Conservation (phyloP, 169 alveolate species). For the Plasmodium sp. region DNA sequence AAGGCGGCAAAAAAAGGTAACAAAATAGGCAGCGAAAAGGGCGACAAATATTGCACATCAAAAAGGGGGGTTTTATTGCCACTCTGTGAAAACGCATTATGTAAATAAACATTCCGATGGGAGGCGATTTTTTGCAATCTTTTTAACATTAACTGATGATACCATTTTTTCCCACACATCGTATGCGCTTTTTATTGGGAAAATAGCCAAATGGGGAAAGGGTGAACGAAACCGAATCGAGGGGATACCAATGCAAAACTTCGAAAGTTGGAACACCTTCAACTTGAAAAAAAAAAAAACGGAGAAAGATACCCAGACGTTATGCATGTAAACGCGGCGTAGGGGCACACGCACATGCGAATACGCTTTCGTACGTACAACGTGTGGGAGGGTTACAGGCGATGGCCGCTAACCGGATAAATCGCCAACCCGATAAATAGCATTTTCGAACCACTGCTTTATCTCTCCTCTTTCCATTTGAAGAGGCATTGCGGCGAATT, state of each 20-base stretch:
- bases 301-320: neutral
- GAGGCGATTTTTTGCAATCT: neutral
- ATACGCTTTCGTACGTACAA: neutral
- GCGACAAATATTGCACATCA: neutral
- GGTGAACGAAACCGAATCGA: neutral
- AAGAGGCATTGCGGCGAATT: neutral
- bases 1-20: neutral
- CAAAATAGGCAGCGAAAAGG: neutral
- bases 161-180: neutral
- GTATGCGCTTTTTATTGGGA: neutral
- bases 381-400: neutral
- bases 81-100: neutral
- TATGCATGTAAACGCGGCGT: neutral
- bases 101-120: neutral
- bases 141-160: neutral
- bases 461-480: neutral
- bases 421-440: neutral
- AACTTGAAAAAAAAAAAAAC: neutral
- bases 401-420: neutral
- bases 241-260: neutral
- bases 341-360: neutral
- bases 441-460: neutral
- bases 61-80: neutral
- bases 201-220: neutral
- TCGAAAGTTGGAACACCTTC: neutral